A percentile compares a stretch with the other conserved stretches of the same genome.
Evolutionary conservation across 306 rosid species (phyloP).

Genomic region (Canavalia gladiata): DNA sequence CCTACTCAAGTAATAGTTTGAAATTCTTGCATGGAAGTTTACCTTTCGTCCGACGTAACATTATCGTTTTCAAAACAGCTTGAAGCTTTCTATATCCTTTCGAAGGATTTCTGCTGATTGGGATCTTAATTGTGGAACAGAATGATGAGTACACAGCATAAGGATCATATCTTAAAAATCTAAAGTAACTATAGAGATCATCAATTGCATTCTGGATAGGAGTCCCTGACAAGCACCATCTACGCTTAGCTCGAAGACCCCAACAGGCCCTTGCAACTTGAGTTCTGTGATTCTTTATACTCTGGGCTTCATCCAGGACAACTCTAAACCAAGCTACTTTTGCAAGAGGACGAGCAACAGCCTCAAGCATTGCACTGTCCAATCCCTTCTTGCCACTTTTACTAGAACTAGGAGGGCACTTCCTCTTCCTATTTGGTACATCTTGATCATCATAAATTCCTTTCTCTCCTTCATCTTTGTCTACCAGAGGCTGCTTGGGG

Average conservation of each 20-base stretch:
- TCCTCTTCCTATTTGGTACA: constrained; percentile 72
- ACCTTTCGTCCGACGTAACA: constrained; percentile 99
- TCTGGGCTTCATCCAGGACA: constrained; percentile 99
- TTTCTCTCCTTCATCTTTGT: constrained; percentile 82
- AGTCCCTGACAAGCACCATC: constrained; percentile 99
- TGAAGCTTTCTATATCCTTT: constrained; percentile 90
- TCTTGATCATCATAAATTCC: constrained; percentile 59
- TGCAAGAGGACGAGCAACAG: constrained; percentile 85
- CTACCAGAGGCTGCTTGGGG: constrained; percentile 85
- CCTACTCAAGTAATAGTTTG: background rate
- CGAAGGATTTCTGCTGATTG: constrained; percentile 77
- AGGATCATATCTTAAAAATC: constrained; percentile 96
- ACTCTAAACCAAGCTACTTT: constrained; percentile 98
- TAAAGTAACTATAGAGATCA: constrained; percentile 97
- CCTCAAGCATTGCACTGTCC: constrained; percentile 58
- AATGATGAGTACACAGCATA: constrained; percentile 72
- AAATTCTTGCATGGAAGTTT: constrained; percentile 41
- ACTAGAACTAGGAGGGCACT: constrained; percentile 60
- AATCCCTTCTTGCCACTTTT: constrained; percentile 63
- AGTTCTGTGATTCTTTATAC: constrained; percentile 97
- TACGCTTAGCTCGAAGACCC: constrained; percentile 99
- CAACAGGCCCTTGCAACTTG: constrained; percentile 98
- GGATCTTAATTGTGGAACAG: constrained; percentile 77
- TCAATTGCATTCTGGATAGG: constrained; percentile 99
- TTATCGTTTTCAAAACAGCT: constrained; percentile 87